Evolutionary conservation across 441 rosid species (phyloP).

Genomic region (Populus hybrid): DNA sequence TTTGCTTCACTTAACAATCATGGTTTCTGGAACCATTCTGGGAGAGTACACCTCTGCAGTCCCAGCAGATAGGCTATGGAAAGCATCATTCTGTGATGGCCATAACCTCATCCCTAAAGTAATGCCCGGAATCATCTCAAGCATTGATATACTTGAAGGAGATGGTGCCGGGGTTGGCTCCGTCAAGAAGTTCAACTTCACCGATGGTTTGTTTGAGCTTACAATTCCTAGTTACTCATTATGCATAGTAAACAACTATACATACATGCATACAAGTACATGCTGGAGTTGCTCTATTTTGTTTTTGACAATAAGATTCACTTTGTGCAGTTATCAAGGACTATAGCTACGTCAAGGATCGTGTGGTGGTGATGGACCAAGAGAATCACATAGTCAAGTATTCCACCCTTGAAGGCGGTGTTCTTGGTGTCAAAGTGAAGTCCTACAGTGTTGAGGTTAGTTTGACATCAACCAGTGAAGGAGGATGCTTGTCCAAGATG

Average conservation of each 20-base stretch:
- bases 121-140: constrained; percentile 8
- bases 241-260: too few species aligned
- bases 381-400: constrained; percentile 5
- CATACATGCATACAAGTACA: too few species aligned
- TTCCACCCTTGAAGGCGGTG: constrained; percentile 9
- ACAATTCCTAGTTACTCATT: not conserved
- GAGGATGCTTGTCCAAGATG: constrained; percentile 10
- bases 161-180: not conserved
- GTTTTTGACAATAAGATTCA: too few species aligned
- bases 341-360: constrained; percentile 9
- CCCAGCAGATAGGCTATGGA: constrained; percentile 6
- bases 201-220: too few species aligned
- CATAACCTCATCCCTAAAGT: not conserved
- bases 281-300: not conserved
- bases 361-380: not conserved
- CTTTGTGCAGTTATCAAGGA: constrained; percentile 11
- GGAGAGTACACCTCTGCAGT: not conserved
- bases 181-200: constrained; percentile 10
- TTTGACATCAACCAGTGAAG: not conserved
- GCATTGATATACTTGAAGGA: not conserved
- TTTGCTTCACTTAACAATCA: not conserved
- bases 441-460: constrained; percentile 2
- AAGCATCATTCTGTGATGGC: constrained; percentile 5
- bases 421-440: constrained; percentile 15
- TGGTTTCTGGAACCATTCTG: not conserved